These are phyloP conservation scores for Ustilago bromivora DNA, from an alignment of 1,284 basidiomycete genomes.

Conservation along the genomic window DNA sequence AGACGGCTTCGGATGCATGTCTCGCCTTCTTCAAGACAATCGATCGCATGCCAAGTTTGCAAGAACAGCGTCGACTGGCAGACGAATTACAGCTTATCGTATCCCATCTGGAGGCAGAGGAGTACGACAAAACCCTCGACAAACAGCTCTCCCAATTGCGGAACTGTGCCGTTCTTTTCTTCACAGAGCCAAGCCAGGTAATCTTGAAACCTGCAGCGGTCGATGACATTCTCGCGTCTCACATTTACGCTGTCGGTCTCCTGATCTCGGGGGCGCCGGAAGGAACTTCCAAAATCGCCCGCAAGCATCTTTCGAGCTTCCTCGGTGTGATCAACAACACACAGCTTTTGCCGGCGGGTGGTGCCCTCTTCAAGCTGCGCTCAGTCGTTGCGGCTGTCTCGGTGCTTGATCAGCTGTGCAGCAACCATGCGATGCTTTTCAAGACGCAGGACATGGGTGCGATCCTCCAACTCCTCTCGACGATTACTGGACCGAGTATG, in stretches of 20 bases:
- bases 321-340: conserved; percentile 20
- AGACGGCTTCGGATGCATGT: conserved; percentile 2
- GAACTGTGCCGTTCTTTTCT: background rate
- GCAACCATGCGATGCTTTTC: conserved; percentile 44
- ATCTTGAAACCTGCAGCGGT: background rate
- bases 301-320: conserved; percentile 36
- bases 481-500: conserved; percentile 31
- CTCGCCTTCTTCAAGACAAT: conserved; percentile 20
- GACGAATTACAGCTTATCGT: conserved; percentile 31
- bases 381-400: conserved; percentile 15
- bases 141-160: conserved; percentile 12
- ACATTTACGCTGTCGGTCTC: conserved; percentile 34
- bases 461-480: conserved; percentile 30
- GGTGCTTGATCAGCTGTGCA: conserved; percentile 35
- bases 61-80: conserved; percentile 15
- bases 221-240: conserved; percentile 17
- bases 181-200: background rate
- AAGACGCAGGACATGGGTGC: conserved; percentile 30
- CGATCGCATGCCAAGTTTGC: conserved; percentile 19
- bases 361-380: conserved; percentile 1
- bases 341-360: background rate
- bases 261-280: conserved; percentile 42
- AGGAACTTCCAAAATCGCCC: conserved; percentile 42
- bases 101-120: conserved; percentile 16
- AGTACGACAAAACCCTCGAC: conserved; percentile 18